A percentile compares a stretch with the other conserved stretches of the same genome.
Conservation (phyloP, 2,329 filamentous ascomycete species). For the Lachnellula arida region DNA sequence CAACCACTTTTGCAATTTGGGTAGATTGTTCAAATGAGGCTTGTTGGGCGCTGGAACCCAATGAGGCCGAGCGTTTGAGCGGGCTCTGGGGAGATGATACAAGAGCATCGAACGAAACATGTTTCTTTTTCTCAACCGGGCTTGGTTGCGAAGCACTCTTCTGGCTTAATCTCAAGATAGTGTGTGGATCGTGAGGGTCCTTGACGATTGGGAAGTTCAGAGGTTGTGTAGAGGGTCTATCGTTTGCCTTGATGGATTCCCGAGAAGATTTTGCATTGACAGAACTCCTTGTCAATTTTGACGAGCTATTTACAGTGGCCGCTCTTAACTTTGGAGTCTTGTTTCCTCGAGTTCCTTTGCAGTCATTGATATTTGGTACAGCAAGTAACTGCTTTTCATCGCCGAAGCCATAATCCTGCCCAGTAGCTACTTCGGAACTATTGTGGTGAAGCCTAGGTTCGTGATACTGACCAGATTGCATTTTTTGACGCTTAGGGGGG, state of each 20-base stretch:
- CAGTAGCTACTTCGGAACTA: background rate
- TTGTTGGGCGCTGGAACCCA: background rate
- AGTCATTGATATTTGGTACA: background rate
- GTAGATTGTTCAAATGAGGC: conserved; percentile 2
- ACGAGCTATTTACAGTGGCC: conserved; percentile 2
- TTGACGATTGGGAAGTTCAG: conserved; percentile 74
- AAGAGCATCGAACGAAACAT: conserved; percentile 33
- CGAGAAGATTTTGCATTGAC: conserved; percentile 32
- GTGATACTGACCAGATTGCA: background rate
- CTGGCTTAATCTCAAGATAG: conserved; percentile 63
- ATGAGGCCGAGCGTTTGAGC: background rate
- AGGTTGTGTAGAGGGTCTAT: conserved; percentile 35
- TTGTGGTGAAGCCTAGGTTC: background rate
- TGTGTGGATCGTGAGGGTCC: conserved; percentile 62
- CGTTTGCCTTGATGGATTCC: conserved; percentile 34
- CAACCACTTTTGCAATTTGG: conserved; percentile 5
- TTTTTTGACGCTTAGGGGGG: conserved; percentile 3
- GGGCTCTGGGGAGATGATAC: conserved; percentile 5
- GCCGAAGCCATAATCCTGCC: background rate
- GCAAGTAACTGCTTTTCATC: background rate
- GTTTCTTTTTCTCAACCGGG: conserved; percentile 35
- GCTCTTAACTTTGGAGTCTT: background rate
- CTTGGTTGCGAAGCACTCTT: conserved; percentile 50
- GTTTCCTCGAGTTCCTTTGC: background rate
- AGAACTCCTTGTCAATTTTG: conserved; percentile 13